phyloP scores from a whole-genome alignment of 305 asterid species.

The Coffea humblotiana region DNA sequence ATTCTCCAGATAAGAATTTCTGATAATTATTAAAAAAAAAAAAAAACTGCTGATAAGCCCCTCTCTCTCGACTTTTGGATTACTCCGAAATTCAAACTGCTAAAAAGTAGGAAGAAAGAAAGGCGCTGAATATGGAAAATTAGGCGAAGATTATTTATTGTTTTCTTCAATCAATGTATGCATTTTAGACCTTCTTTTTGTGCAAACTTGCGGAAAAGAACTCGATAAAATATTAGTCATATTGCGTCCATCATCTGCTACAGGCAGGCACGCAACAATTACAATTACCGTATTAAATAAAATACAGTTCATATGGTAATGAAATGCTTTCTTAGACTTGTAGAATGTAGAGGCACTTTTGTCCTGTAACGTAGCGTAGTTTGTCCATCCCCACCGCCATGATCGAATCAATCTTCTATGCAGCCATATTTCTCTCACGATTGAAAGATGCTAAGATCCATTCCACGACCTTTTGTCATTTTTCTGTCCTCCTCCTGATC shows the following conservation, averaged over 20 bases:
- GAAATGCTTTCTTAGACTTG: no score
- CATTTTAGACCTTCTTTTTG: background rate
- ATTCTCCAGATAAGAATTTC: no score
- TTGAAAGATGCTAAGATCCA: background rate
- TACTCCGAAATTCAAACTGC: background rate
- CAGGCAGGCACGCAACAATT: no score
- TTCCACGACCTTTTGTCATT: conserved; percentile 12
- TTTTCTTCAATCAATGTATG: conserved; percentile 3
- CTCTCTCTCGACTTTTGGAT: background rate
- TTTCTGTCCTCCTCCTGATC: conserved; percentile 7
- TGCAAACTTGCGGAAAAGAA: conserved; percentile 14
- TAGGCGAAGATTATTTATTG: background rate
- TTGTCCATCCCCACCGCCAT: conserved; percentile 5
- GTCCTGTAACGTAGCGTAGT: background rate
- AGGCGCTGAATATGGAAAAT: background rate
- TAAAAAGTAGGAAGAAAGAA: background rate
- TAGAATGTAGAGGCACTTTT: no score
- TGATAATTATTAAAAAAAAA: no score
- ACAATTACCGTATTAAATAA: no score
- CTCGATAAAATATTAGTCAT: background rate
- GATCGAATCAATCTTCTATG: conserved; percentile 2
- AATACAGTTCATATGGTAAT: no score
- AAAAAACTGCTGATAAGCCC: background rate
- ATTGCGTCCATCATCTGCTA: background rate
- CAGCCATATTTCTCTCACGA: background rate